A percentile compares a stretch with the other conserved stretches of the same genome.
phyloP scores from a whole-genome alignment of 352 stramenopile species.

The Pythium periplocum region DNA sequence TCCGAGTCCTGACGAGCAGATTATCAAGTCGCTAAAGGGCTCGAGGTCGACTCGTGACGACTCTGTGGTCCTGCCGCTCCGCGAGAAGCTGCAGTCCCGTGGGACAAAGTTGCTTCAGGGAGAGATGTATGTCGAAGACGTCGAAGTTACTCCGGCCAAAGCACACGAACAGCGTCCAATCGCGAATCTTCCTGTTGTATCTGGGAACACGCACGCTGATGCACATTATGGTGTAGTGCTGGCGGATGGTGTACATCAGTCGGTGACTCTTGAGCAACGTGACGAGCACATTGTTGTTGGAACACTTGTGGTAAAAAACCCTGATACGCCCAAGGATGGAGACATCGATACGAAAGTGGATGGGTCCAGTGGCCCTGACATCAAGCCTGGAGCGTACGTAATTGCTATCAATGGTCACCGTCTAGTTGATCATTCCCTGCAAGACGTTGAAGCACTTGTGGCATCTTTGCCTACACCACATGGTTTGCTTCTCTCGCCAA shows the following conservation, averaged over 20 bases:
- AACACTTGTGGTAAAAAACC: conserved; percentile 9
- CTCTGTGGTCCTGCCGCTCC: conserved; percentile 44
- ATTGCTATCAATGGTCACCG: conserved; percentile 16
- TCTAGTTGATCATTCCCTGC: not conserved
- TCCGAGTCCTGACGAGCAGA: conserved; percentile 57
- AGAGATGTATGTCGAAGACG: conserved; percentile 42
- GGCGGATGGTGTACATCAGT: conserved; percentile 19
- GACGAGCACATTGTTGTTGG: conserved; percentile 39
- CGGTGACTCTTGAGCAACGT: conserved; percentile 21
- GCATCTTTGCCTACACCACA: conserved; percentile 22
- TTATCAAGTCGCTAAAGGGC: conserved; percentile 73
- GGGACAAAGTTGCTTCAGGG: conserved; percentile 45
- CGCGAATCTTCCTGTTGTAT: too few species aligned
- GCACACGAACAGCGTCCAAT: not conserved
- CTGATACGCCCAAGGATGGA: conserved; percentile 3
- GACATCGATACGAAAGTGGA: conserved; percentile 3
- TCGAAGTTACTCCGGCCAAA: conserved; percentile 3
- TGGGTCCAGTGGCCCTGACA: conserved; percentile 1
- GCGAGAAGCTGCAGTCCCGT: conserved; percentile 29
- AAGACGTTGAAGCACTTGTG: conserved; percentile 5
- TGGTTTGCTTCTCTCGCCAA: conserved; percentile 52
- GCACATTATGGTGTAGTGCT: conserved; percentile 43
- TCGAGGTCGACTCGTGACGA: conserved; percentile 72
- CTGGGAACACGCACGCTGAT: not conserved
- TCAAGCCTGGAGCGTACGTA: conserved; percentile 14